phyloP scores from a whole-genome alignment of 2,329 filamentous ascomycete species.

The Dothideomycetes sp. region DNA sequence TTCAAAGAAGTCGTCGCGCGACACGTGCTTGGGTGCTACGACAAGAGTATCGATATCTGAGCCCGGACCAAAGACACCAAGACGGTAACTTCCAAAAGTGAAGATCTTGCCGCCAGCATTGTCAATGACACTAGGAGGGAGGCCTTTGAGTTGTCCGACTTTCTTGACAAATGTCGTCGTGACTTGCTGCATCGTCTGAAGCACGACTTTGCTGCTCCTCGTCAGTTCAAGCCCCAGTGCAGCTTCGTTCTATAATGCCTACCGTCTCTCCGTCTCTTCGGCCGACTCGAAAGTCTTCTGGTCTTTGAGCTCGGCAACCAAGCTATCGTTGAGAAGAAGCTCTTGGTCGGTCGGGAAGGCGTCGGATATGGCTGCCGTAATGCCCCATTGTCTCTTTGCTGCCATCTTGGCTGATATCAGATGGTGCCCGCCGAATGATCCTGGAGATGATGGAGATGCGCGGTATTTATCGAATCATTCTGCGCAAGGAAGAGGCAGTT shows the following conservation, averaged over 20 bases:
- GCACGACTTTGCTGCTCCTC: slow-evolving; percentile 52
- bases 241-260: no score
- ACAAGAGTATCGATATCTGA: slow-evolving; percentile 98
- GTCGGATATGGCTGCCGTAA: slow-evolving; percentile 75
- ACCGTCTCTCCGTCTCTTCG: slow-evolving; percentile 77
- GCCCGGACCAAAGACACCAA: slow-evolving; percentile 85
- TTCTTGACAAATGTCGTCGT: slow-evolving; percentile 78
- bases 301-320: slow-evolving; percentile 72
- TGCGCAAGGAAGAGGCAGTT: no score
- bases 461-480: no score
- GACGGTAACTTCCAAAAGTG: slow-evolving; percentile 88
- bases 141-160: slow-evolving; percentile 62
- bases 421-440: no score
- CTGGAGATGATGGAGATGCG: no score
- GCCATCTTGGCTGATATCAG: slow-evolving; percentile 6
- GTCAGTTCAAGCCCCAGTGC: neutral
- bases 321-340: slow-evolving; percentile 61
- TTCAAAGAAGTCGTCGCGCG: slow-evolving; percentile 82
- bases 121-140: slow-evolving; percentile 67
- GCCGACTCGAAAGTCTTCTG: slow-evolving; percentile 88
- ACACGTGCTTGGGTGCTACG: slow-evolving; percentile 80
- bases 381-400: slow-evolving; percentile 47
- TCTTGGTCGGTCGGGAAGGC: slow-evolving; percentile 67
- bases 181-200: slow-evolving; percentile 66
- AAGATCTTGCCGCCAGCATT: slow-evolving; percentile 86